phyloP scores from a whole-genome alignment of 192 early-diverging fungal genomes.

The Mortierella hygrophila region DNA sequence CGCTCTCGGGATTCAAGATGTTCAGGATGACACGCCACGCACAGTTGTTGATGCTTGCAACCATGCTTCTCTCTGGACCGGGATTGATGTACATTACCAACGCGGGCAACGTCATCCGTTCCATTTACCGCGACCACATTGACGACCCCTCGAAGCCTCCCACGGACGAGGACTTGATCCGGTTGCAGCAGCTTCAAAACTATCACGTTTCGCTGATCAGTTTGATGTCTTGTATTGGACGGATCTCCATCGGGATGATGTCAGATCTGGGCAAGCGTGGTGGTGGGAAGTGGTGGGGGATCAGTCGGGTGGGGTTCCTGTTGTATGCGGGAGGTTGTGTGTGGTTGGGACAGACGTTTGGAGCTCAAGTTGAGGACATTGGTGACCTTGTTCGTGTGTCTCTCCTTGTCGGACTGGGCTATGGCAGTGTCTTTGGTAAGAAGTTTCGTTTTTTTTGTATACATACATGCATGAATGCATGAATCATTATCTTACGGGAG shows the following conservation, averaged over 20 bases:
- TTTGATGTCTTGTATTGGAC: constrained; percentile 58
- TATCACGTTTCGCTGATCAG: constrained; percentile 60
- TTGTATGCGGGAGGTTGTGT: constrained; percentile 48
- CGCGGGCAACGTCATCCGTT: constrained; percentile 57
- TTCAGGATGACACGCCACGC: constrained; percentile 38
- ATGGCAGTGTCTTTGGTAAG: constrained; percentile 58
- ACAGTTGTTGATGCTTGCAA: constrained; percentile 26
- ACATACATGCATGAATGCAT: neutral
- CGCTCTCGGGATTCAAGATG: constrained; percentile 32
- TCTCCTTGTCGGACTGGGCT: constrained; percentile 48
- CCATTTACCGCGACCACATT: constrained; percentile 46
- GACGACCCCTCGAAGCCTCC: constrained; percentile 45
- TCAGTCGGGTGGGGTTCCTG: constrained; percentile 51
- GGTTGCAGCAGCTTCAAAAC: constrained; percentile 52
- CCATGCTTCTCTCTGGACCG: constrained; percentile 43
- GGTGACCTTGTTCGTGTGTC: constrained; percentile 29
- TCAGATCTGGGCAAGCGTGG: constrained; percentile 55
- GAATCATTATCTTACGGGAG: neutral
- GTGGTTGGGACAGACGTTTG: constrained; percentile 53
- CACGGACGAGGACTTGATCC: constrained; percentile 24
- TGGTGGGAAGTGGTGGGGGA: constrained; percentile 36
- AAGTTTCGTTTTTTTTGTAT: neutral
- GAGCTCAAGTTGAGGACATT: constrained; percentile 26
- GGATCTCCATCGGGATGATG: constrained; percentile 52
- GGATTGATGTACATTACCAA: constrained; percentile 61